phyloP scores from a whole-genome alignment of 495 filamentous ascomycete species.

The Talaromyces nanjingensis region DNA sequence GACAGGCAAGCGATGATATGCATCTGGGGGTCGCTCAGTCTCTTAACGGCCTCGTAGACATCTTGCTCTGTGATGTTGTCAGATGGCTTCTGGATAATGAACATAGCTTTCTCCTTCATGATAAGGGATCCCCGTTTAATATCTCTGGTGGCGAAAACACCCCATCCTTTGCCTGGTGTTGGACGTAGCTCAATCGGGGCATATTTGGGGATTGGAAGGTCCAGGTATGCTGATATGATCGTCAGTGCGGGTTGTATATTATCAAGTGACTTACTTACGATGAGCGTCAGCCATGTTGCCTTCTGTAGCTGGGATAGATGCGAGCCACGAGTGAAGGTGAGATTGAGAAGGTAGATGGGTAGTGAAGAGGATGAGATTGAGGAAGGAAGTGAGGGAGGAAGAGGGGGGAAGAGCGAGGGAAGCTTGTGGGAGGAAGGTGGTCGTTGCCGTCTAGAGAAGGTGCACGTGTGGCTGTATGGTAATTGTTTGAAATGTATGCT shows the following conservation, averaged over 20 bases:
- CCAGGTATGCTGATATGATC: neutral
- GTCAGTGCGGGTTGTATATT: neutral
- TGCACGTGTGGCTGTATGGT: neutral
- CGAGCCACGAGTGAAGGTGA: neutral
- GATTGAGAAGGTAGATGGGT: neutral
- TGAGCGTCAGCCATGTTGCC: neutral
- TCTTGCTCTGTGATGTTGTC: neutral
- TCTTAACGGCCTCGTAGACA: neutral
- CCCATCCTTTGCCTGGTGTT: slow-evolving; percentile 8
- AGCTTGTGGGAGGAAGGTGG: neutral
- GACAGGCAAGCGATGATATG: neutral
- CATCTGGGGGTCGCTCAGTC: neutral
- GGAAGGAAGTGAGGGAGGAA: neutral
- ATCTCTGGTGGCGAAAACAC: slow-evolving; percentile 2
- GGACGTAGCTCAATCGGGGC: neutral
- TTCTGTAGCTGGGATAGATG: neutral
- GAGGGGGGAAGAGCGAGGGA: neutral
- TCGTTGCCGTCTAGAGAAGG: neutral
- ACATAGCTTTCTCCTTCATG: slow-evolving; percentile 2
- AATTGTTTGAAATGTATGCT: neutral
- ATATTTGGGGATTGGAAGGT: neutral
- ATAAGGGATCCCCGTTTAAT: neutral
- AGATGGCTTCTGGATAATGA: neutral
- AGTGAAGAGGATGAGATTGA: neutral
- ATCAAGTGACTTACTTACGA: neutral